These are phyloP conservation scores for Botrytis porri DNA, from an alignment of 2,329 filamentous ascomycete species.

Conservation along the genomic window DNA sequence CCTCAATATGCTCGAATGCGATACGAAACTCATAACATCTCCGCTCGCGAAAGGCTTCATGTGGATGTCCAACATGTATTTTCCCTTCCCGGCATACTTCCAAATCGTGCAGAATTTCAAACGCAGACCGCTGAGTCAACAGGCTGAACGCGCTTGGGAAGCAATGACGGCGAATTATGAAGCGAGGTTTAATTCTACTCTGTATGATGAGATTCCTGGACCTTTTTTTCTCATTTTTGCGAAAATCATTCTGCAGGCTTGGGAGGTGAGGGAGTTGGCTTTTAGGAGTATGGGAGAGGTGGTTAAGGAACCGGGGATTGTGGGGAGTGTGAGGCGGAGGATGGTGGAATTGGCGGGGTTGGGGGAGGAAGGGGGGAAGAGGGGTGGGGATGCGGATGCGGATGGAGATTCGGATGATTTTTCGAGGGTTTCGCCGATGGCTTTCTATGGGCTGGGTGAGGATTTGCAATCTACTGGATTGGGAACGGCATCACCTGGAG, in stretches of 20 bases:
- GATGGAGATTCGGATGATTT: conserved; percentile 15
- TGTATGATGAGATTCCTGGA: conserved; percentile 5
- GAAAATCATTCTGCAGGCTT: conserved; percentile 32
- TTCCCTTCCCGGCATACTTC: conserved; percentile 38
- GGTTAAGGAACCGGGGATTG: conserved; percentile 27
- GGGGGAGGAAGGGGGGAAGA: neutral
- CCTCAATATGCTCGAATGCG: conserved; percentile 37
- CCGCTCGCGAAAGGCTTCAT: conserved; percentile 34
- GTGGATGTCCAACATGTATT: conserved; percentile 38
- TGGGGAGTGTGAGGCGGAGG: conserved; percentile 28
- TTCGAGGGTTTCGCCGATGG: conserved; percentile 23
- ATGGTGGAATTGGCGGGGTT: conserved; percentile 18
- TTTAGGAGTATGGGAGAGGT: conserved; percentile 24
- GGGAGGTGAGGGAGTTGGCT: conserved; percentile 30
- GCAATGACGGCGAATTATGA: conserved; percentile 32
- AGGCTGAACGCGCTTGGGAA: conserved; percentile 36
- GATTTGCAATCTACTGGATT: conserved; percentile 19
- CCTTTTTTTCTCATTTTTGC: conserved; percentile 30
- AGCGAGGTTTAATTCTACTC: conserved; percentile 26
- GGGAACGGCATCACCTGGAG: neutral
- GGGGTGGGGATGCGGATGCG: neutral
- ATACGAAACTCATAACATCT: conserved; percentile 37
- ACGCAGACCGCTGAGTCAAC: conserved; percentile 29
- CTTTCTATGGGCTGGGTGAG: conserved; percentile 21
- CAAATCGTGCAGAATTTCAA: conserved; percentile 38